These are phyloP conservation scores for Strobilomyces confusus DNA, from an alignment of 768 basidiomycete genomes.

Conservation along the genomic window DNA sequence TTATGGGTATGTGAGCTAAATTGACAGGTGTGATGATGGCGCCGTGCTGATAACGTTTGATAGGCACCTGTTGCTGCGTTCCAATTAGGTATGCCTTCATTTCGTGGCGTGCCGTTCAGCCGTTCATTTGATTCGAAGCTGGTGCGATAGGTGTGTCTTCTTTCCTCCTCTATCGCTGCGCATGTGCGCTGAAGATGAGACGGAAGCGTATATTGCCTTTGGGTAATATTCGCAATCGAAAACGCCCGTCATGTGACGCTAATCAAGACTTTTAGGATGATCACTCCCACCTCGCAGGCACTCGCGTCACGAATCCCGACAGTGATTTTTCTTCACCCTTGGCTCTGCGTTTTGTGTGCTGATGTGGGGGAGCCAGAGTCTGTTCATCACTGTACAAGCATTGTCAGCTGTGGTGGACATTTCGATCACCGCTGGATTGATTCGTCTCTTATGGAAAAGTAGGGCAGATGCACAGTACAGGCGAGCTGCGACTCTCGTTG, in stretches of 20 bases:
- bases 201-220: slow-evolving; percentile 8
- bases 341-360: neutral
- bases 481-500: neutral
- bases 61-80: slow-evolving; percentile 15
- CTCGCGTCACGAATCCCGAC: slow-evolving; percentile 7
- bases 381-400: slow-evolving; percentile 8
- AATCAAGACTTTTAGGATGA: slow-evolving; percentile 5
- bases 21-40: neutral
- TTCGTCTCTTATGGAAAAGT: slow-evolving; percentile 11
- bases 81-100: slow-evolving; percentile 11
- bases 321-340: neutral
- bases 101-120: neutral
- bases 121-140: slow-evolving; percentile 2
- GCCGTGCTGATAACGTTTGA: slow-evolving; percentile 4
- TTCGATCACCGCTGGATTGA: slow-evolving; percentile 13
- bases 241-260: neutral
- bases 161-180: neutral
- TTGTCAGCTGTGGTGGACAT: slow-evolving; percentile 11
- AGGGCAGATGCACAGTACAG: slow-evolving; percentile 14
- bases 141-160: slow-evolving; percentile 11
- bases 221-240: slow-evolving; percentile 4
- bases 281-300: slow-evolving; percentile 9
- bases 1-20: slow-evolving; percentile 12
- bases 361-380: neutral
- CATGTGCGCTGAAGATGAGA: neutral